Conservation (phyloP, 1,139 yeast genomes). For the Hyphopichia buzzinii region DNA sequence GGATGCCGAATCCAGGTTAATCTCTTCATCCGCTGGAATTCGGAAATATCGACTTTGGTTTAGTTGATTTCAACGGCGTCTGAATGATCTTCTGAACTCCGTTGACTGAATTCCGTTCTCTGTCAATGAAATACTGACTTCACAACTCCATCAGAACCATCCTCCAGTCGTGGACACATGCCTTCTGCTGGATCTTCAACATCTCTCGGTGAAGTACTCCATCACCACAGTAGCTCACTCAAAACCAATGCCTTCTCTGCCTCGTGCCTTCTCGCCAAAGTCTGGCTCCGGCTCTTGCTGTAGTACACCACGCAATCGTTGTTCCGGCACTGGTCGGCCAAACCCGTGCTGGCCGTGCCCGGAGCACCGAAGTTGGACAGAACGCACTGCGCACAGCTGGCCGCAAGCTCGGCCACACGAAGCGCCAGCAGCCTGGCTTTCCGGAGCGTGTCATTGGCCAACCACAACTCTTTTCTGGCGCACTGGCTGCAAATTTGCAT, state of each 20-base stretch:
- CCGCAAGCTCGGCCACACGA: constrained; percentile 12
- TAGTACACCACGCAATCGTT: constrained; percentile 28
- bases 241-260: constrained; percentile 4
- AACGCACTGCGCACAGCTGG: constrained; percentile 27
- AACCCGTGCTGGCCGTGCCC: constrained; percentile 12
- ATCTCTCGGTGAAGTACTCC: too few relatives aligned
- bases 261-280: constrained; percentile 7
- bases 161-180: too few relatives aligned
- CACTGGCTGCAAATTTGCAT: constrained; percentile 23
- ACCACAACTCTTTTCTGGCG: constrained; percentile 15
- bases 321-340: constrained; percentile 25
- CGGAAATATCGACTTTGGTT: too few relatives aligned
- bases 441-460: constrained; percentile 19
- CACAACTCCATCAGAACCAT: too few relatives aligned
- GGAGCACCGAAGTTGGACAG: constrained; percentile 13
- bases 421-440: constrained; percentile 13
- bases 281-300: constrained; percentile 18
- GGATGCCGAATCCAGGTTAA: too few relatives aligned
- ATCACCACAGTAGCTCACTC: constrained; percentile 13
- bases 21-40: too few relatives aligned
- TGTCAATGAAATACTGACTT: too few relatives aligned
- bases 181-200: too few relatives aligned
- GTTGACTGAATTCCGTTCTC: too few relatives aligned
- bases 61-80: too few relatives aligned
- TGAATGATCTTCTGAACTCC: too few relatives aligned